Base-by-base conservation (phyloP, 805 yeast genomes). In the Metschnikowia peoriensis region DNA sequence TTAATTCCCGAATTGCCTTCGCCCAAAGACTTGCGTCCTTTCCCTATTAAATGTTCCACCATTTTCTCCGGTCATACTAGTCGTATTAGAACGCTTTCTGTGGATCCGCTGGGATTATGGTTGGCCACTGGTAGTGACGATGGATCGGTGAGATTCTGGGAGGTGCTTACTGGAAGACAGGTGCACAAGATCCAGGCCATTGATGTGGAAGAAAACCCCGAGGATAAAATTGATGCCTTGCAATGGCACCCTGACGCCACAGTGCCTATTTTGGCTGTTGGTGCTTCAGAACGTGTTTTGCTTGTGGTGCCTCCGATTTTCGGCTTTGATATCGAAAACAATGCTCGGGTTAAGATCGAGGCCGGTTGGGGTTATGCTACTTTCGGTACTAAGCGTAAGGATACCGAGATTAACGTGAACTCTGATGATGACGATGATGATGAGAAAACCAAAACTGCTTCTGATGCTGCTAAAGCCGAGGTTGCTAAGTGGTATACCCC, bases 61-160 rank as follows among this genome's bases (percentile, higher is more conserved):
- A 71, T 84, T 1, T 93, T 83, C 68, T 79, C 78, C 55, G 99
- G 99, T 32, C 99, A 93, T 67, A 72, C 73, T 41, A 96, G 86
- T 42, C 85, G 85, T 63, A 85, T 94, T 46, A 85, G 99, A 68
- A 78, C 93, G 1, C 65, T 94, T 29, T 82, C 92, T 8, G 80
- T 93, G 45, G 96, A 93, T 66, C 96, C 97, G 47, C 77, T 84
- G 34, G 99, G 99, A 5, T 77, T 87, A 61, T 94, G 97, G 94
- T 76, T 94, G 51, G 99, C 99, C 17, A 94, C 99, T 4, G 99
- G 97, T 53, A 88, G 96, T 15, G 98, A 94, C 67, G 99, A 94
- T 67, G 98, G 98, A 50, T 81, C 92, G 15, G 92, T 94, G 7
- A 81, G 97, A 61, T 80, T 94, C n/a, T 94, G 99, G 98, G 99